These are phyloP conservation scores for Endocalyx cinctus DNA, from an alignment of 2,329 filamentous ascomycete genomes.

Conservation along the genomic window DNA sequence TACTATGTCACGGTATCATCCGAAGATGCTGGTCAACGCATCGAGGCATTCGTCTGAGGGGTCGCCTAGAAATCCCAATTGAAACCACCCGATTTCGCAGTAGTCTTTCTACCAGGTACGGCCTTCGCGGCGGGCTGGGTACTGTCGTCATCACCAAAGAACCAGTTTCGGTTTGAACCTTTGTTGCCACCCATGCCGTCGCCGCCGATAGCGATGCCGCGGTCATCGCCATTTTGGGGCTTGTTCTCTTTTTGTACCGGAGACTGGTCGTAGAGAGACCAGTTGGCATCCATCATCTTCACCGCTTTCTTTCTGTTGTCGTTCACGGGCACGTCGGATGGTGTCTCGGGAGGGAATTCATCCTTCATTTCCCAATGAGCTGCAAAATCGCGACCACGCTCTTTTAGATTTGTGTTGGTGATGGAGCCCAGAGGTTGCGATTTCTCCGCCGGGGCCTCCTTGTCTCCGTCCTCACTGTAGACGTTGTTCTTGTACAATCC, in stretches of 20 bases:
- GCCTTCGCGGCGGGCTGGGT: slow-evolving; percentile 28
- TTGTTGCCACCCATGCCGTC: slow-evolving; percentile 64
- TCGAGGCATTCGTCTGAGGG: slow-evolving; percentile 10
- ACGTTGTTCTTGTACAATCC: slow-evolving; percentile 75
- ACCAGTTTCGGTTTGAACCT: slow-evolving; percentile 52
- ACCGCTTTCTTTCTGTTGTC: slow-evolving; percentile 64
- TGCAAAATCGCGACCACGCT: slow-evolving; percentile 72
- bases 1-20: too few relatives aligned
- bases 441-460: slow-evolving; percentile 31
- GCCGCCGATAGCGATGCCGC: slow-evolving; percentile 47
- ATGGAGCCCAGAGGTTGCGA: slow-evolving; percentile 56
- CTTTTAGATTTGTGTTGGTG: slow-evolving; percentile 68
- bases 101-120: slow-evolving; percentile 33
- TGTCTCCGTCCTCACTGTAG: slow-evolving; percentile 52
- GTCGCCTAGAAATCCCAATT: slow-evolving; percentile 30
- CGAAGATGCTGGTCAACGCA: slow-evolving; percentile 12
- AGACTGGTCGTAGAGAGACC: slow-evolving; percentile 52
- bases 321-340: slow-evolving; percentile 39
- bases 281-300: slow-evolving; percentile 67
- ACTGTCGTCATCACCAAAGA: slow-evolving; percentile 50
- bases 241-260: slow-evolving; percentile 52
- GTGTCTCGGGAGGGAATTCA: slow-evolving; percentile 49
- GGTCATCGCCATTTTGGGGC: slow-evolving; percentile 22
- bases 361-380: slow-evolving; percentile 75
- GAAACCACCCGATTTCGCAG: slow-evolving; percentile 22